A percentile compares a stretch with the other conserved stretches of the same genome.
Evolutionary conservation across 441 rosid genomes (phyloP).

Genomic region (Corymbia citriodora): DNA sequence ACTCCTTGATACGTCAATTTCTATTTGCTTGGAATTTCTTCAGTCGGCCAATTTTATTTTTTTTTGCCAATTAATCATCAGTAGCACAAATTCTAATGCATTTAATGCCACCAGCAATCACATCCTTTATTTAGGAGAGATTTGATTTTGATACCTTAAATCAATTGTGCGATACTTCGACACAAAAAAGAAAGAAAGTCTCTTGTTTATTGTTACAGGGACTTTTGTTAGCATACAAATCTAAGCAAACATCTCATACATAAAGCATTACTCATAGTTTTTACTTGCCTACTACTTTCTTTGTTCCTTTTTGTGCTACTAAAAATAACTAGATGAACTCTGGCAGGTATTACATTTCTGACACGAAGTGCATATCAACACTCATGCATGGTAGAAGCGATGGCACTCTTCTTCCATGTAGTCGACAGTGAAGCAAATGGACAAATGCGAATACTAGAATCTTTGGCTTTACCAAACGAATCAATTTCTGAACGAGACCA

Average conservation of each 20-base stretch:
- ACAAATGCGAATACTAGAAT: background rate
- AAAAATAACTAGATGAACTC: background rate
- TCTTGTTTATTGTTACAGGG: background rate
- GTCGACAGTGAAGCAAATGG: no score
- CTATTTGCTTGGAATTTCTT: background rate
- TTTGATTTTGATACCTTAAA: background rate
- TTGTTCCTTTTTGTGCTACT: background rate
- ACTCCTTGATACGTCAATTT: background rate
- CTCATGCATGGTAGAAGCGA: background rate
- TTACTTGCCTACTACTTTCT: background rate
- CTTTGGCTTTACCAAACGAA: background rate
- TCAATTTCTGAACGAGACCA: accelerated
- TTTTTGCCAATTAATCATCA: background rate
- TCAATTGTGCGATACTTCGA: background rate
- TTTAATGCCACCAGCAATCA: background rate
- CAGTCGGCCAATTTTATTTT: background rate
- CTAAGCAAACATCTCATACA: background rate
- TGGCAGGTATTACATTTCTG: background rate
- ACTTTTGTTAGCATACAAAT: background rate
- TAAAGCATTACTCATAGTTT: background rate
- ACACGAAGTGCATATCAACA: background rate
- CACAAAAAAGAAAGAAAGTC: no score
- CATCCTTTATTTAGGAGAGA: background rate
- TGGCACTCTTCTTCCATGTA: background rate
- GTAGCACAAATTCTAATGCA: background rate